Evolutionary conservation across 805 yeast genomes (phyloP).

Genomic region (Monosporozyma unispora): DNA sequence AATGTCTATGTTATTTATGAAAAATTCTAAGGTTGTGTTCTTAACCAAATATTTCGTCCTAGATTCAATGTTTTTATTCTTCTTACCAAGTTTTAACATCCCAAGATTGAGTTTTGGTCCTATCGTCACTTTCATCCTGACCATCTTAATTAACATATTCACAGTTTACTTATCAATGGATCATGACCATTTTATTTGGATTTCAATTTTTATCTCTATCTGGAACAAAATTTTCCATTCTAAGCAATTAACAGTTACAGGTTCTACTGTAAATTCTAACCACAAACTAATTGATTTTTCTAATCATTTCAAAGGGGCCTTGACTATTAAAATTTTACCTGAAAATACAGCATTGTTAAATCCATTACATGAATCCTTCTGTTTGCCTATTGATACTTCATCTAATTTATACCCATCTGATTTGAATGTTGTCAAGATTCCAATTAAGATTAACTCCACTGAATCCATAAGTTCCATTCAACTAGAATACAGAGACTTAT

Average conservation of each 20-base stretch:
- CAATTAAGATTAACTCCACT: slow-evolving; percentile 75
- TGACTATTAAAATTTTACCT: slow-evolving; percentile 80
- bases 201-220: slow-evolving; percentile 31
- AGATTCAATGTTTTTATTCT: slow-evolving; percentile 63
- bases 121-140: slow-evolving; percentile 42
- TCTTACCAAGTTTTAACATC: slow-evolving; percentile 64
- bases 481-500: slow-evolving; percentile 50
- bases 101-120: slow-evolving; percentile 64
- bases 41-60: slow-evolving; percentile 60
- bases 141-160: slow-evolving; percentile 37
- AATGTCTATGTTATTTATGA: slow-evolving; percentile 29
- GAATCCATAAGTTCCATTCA: slow-evolving; percentile 60
- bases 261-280: slow-evolving; percentile 33
- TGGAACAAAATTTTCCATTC: slow-evolving; percentile 33
- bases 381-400: slow-evolving; percentile 39
- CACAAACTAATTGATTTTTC: slow-evolving; percentile 22
- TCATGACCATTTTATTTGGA: slow-evolving; percentile 39
- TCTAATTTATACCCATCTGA: slow-evolving; percentile 11
- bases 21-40: slow-evolving; percentile 47
- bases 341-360: slow-evolving; percentile 82
- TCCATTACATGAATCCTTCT: slow-evolving; percentile 59
- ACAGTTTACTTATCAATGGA: slow-evolving; percentile 50
- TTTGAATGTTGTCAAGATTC: slow-evolving; percentile 32
- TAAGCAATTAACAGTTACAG: slow-evolving; percentile 45
- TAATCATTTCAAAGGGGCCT: slow-evolving; percentile 71